Evolutionary conservation across 108 stramenopile species (phyloP).

Genomic region (Aurantiochytrium sp.): DNA sequence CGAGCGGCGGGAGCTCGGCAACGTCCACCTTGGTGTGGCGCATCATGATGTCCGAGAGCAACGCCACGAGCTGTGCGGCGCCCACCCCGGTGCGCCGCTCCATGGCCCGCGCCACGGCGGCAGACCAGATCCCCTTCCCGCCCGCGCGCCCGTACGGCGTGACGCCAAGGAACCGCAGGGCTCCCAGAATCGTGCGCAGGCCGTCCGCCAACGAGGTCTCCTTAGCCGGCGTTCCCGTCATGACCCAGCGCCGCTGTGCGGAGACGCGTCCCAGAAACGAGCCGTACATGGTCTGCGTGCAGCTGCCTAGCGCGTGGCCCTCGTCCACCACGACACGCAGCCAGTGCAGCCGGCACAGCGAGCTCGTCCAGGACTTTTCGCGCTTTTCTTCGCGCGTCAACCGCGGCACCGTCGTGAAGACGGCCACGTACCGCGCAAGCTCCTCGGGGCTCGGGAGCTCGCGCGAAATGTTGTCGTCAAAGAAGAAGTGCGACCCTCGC

Average conservation of each 20-base stretch:
- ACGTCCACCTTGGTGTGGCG: slow-evolving; percentile 22
- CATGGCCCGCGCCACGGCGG: neutral
- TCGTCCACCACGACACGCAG: neutral
- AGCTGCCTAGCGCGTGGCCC: neutral
- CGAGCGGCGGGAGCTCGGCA: neutral
- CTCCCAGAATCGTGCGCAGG: neutral
- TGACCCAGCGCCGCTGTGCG: neutral
- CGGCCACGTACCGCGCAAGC: neutral
- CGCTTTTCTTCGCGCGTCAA: neutral
- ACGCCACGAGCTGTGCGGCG: slow-evolving; percentile 3
- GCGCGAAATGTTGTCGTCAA: neutral
- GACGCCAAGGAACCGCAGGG: neutral
- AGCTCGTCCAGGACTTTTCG: neutral
- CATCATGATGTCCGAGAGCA: neutral
- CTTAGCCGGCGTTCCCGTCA: slow-evolving; percentile 27
- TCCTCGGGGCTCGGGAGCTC: neutral
- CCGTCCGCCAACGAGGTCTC: neutral
- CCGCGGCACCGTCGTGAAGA: neutral
- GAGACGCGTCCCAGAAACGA: neutral
- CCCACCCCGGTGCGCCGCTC: neutral
- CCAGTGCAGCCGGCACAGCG: neutral
- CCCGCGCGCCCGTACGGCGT: neutral
- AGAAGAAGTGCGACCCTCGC: neutral
- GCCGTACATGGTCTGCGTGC: slow-evolving; percentile 1
- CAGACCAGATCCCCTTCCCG: neutral